phyloP scores from a whole-genome alignment of 805 yeast species.

The Kregervanrija fluxuum region DNA sequence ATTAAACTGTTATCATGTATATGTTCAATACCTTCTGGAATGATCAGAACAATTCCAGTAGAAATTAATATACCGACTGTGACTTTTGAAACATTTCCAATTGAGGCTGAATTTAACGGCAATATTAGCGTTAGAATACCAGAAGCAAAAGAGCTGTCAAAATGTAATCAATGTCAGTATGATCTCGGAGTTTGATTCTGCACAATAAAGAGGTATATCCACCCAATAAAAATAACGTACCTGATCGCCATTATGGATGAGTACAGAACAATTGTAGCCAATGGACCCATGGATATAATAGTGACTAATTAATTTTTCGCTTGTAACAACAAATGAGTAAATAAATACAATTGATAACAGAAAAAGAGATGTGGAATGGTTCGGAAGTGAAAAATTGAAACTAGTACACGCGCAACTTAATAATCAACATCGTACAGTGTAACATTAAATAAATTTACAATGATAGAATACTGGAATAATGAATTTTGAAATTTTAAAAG shows the following conservation, averaged over 20 bases:
- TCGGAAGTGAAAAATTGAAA: background rate
- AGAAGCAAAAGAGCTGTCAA: constrained; percentile 20
- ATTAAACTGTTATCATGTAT: constrained; percentile 22
- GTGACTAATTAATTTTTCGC: background rate
- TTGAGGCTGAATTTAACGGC: constrained; percentile 18
- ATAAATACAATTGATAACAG: background rate
- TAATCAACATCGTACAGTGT: background rate
- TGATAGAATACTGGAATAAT: background rate
- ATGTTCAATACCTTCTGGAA: constrained; percentile 50
- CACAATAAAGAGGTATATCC: constrained; percentile 6
- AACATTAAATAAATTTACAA: background rate
- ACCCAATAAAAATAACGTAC: no score
- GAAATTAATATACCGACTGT: constrained; percentile 58
- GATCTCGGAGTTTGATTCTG: background rate
- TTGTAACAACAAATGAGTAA: background rate
- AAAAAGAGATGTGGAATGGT: background rate
- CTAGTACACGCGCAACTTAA: no score
- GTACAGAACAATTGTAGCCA: constrained; percentile 12
- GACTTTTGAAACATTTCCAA: constrained; percentile 38
- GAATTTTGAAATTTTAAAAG: background rate
- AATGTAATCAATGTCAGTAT: background rate
- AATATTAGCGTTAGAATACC: constrained; percentile 24
- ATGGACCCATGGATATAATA: constrained; percentile 9
- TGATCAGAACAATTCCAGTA: constrained; percentile 48
- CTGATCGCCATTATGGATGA: constrained; percentile 17